A percentile compares a stretch with the other conserved stretches of the same genome.
phyloP scores from a whole-genome alignment of 108 stramenopile species.

The Asterionellopsis glacialis region DNA sequence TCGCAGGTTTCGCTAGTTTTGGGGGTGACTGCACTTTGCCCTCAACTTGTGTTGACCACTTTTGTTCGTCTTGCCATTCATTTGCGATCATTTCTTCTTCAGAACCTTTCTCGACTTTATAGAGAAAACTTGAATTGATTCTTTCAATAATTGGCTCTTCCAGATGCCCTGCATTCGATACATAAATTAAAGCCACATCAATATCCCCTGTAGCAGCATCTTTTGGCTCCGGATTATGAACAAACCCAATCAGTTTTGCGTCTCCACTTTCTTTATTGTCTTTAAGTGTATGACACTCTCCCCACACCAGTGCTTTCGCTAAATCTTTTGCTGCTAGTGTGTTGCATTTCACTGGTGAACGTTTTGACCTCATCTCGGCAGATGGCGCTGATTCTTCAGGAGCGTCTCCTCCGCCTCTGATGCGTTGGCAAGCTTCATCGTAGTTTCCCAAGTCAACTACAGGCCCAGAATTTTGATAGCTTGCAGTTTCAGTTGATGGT shows the following conservation, averaged over 20 bases:
- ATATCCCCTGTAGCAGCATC: background rate
- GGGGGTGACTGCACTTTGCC: no score
- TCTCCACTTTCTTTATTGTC: background rate
- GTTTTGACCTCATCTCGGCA: no score
- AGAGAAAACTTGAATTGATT: background rate
- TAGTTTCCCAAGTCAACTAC: no score
- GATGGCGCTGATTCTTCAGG: no score
- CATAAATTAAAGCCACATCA: background rate
- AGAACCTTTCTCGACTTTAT: background rate
- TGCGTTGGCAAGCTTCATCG: no score
- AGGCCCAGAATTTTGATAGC: no score
- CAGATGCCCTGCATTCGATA: slow-evolving; percentile 2
- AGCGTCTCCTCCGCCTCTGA: no score
- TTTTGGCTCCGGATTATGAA: background rate
- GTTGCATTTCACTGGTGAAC: no score
- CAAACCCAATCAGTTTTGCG: background rate
- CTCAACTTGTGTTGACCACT: no score
- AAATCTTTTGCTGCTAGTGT: no score
- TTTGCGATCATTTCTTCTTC: background rate
- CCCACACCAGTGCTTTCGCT: background rate
- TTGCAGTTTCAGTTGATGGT: no score
- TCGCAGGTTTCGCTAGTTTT: no score
- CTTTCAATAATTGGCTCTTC: background rate
- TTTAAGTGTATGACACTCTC: background rate
- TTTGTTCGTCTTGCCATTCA: background rate